phyloP scores from a whole-genome alignment of 2,329 filamentous ascomycete genomes.

The Ophiocordyceps camponoti-floridani region DNA sequence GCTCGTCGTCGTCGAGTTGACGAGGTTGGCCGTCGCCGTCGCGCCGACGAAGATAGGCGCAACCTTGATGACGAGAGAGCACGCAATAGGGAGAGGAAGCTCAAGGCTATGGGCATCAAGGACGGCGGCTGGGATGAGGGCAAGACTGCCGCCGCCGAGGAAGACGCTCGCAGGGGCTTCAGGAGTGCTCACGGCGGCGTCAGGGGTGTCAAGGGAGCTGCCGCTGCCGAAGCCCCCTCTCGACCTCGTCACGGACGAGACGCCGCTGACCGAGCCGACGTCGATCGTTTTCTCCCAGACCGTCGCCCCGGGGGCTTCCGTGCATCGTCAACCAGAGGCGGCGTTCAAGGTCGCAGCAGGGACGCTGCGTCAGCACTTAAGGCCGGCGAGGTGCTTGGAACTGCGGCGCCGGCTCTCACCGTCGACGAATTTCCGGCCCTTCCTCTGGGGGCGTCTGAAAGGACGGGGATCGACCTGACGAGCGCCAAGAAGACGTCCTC shows the following conservation, averaged over 20 bases:
- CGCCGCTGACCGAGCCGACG: conserved; percentile 12
- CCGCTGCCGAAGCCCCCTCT: conserved; percentile 10
- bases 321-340: conserved; percentile 10
- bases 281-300: conserved; percentile 19
- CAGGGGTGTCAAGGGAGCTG: conserved; percentile 16
- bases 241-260: conserved; percentile 23
- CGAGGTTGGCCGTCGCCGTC: conserved; percentile 31
- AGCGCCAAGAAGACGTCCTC: not conserved
- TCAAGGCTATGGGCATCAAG: conserved; percentile 36
- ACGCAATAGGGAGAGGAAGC: conserved; percentile 40
- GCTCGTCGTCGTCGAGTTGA: conserved; percentile 30
- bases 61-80: conserved; percentile 41
- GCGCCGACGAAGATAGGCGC: conserved; percentile 32
- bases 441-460: conserved; percentile 9
- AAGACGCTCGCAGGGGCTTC: conserved; percentile 22
- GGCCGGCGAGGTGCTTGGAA: not conserved
- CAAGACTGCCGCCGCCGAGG: conserved; percentile 25
- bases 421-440: conserved; percentile 19
- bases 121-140: conserved; percentile 42
- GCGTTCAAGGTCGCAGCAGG: conserved; percentile 4
- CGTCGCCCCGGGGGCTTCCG: conserved; percentile 12
- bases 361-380: conserved; percentile 3
- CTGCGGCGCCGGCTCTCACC: conserved; percentile 7
- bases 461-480: conserved; percentile 4
- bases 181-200: conserved; percentile 23